Evolutionary conservation across 805 yeast species (phyloP), one percentile per base, ranked within the genome.

Genomic region (Myxozyma neglecta): DNA sequence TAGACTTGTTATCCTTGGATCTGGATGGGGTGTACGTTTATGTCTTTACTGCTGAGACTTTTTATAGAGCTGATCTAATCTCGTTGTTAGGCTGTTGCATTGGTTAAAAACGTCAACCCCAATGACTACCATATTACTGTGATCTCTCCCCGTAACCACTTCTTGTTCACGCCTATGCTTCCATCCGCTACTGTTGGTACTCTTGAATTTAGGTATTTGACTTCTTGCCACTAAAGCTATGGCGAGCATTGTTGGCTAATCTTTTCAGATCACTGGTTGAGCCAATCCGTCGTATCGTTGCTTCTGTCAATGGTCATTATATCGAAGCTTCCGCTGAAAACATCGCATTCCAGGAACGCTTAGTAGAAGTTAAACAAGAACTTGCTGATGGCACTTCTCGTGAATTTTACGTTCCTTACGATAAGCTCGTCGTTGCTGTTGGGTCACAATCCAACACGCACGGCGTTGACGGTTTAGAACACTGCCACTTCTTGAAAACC

Each of bases 121-220:
- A 78, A 90, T 50, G 80, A 87, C 73, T 92, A 90, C 77, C 90
- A 93, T 73, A 97, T 92, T 56, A 85, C 90, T 53, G 85, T 92
- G 60, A 88, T 92, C 51, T 90, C 97, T 44, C 97, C 98, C 66
- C 85, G 97, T 79, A 93, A 92, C 80, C 93, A 90, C 80, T 69
- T 92, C 78, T 80, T 93, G 70, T 92, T 93, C 81, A 92, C 98
- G 58, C 97, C 98, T 14, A 80, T 92, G 74, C 81, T 92, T 69
- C 97, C 98, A 47, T 89, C 96, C 18, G 89, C 92, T 66, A 96
- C 97, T 59, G 92, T 96, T 43, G 97, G 97, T 65, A 89, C 97
- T 54, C 59, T 64, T n/a, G 63, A 64, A 44, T 61, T 61, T 32
- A 47, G 62, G 62, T 59, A 47, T 20, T 62, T 34, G 13, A 9